These are phyloP conservation scores for Fusarium buharicum DNA, from an alignment of 2,329 filamentous ascomycete species.

Conservation along the genomic window DNA sequence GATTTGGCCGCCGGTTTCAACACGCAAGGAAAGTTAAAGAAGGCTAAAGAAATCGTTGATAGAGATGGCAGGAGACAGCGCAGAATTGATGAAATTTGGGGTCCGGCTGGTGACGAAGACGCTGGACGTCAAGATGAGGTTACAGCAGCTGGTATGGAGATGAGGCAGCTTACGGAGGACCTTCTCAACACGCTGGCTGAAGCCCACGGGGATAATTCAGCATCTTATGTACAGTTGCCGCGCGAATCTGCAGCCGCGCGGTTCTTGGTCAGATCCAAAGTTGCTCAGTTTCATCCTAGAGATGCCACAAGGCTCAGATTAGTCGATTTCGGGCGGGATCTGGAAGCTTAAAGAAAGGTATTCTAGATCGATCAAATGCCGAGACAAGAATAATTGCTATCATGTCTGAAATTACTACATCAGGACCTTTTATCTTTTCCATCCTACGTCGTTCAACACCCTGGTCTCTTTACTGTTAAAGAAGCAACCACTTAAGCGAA, in stretches of 20 bases:
- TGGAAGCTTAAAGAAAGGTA: constrained; percentile 59
- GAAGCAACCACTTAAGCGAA: constrained; percentile 40
- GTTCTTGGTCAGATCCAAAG: constrained; percentile 72
- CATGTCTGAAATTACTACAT: neutral
- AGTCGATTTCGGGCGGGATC: constrained; percentile 71
- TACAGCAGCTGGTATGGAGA: constrained; percentile 64
- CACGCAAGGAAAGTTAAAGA: constrained; percentile 66
- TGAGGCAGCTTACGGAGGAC: constrained; percentile 69
- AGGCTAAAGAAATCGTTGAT: constrained; percentile 52
- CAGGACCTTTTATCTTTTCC: neutral
- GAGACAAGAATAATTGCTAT: neutral
- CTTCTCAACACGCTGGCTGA: constrained; percentile 68
- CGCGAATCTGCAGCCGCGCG: constrained; percentile 71
- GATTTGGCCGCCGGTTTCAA: constrained; percentile 70
- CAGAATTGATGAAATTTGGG: constrained; percentile 73
- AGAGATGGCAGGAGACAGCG: constrained; percentile 65
- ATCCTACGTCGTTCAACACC: neutral
- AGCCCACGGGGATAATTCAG: constrained; percentile 63
- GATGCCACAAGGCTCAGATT: constrained; percentile 69
- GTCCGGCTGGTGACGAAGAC: constrained; percentile 44
- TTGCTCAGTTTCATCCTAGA: constrained; percentile 72
- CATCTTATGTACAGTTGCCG: constrained; percentile 67
- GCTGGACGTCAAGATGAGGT: constrained; percentile 57
- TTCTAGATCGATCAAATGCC: neutral
- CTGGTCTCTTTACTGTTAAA: constrained; percentile 1